Evolutionary conservation across 129 eudicot genomes (phyloP).

Genomic region (Silybum marianum): DNA sequence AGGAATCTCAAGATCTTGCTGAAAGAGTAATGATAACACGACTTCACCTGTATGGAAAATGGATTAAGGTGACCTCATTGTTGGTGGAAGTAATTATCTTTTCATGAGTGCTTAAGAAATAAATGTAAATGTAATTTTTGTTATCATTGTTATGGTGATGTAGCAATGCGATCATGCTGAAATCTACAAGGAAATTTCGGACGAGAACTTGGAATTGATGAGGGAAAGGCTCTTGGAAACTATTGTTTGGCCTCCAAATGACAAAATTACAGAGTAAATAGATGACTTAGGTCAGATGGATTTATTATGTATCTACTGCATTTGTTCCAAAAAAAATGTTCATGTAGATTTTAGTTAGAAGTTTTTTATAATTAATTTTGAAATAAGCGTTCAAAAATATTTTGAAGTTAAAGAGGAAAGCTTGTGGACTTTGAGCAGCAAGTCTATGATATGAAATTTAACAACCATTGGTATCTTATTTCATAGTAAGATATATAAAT

Average conservation of each 20-base stretch:
- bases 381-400: neutral
- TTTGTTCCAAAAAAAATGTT: neutral
- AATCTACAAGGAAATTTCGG: conserved; percentile 68
- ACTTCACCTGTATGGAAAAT: conserved; percentile 75
- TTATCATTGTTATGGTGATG: conserved; percentile 12
- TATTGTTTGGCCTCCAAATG: conserved; percentile 76
- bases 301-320: neutral
- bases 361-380: neutral
- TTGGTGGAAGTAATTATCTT: neutral
- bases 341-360: conserved; percentile 1
- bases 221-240: conserved; percentile 80
- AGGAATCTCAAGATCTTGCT: conserved; percentile 83
- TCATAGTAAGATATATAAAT: no score
- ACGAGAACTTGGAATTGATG: conserved; percentile 73
- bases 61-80: conserved; percentile 68
- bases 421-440: no score
- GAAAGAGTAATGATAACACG: conserved; percentile 90
- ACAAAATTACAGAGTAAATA: conserved; percentile 44
- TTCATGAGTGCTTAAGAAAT: neutral
- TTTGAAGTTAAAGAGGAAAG: no score
- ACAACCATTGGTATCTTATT: no score
- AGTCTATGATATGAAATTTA: no score
- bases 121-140: neutral
- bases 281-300: neutral
- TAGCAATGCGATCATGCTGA: conserved; percentile 69